Evolutionary conservation across 768 basidiomycete species (phyloP).

Genomic region (Hygrophoropsis aurantiaca): DNA sequence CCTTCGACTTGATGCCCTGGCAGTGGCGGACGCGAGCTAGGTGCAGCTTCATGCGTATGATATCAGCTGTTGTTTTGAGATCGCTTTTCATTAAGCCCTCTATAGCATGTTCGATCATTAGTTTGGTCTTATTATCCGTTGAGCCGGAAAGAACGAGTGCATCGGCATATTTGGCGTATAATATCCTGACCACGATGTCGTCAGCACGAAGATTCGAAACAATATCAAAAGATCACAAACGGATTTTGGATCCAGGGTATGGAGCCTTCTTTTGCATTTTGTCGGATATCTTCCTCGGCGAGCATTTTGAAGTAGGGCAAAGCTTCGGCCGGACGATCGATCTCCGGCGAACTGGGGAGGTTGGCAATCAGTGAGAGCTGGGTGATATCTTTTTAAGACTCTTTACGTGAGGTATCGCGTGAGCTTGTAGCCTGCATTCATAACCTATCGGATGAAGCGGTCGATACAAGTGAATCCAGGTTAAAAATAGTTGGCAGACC

Average conservation of each 20-base stretch:
- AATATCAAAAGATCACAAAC: not conserved
- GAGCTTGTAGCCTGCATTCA: constrained; percentile 4
- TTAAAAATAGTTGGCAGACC: too few relatives aligned
- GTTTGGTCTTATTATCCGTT: constrained; percentile 8
- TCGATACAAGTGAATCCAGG: too few relatives aligned
- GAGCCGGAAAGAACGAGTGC: constrained; percentile 8
- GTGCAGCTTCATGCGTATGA: not conserved
- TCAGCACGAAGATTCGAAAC: too few relatives aligned
- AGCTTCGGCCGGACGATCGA: constrained; percentile 6
- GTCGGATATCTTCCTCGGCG: not conserved
- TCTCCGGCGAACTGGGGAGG: constrained; percentile 1
- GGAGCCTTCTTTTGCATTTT: not conserved
- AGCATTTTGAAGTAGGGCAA: constrained; percentile 2
- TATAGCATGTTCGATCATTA: constrained; percentile 1
- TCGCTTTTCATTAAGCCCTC: constrained; percentile 1
- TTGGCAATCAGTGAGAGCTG: too few relatives aligned
- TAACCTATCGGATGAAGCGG: not conserved
- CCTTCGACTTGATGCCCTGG: constrained; percentile 9
- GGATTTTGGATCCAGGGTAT: constrained; percentile 1
- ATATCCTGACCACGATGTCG: not conserved
- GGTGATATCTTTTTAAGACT: too few relatives aligned
- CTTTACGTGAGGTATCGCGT: constrained; percentile 2
- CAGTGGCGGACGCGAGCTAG: constrained; percentile 15
- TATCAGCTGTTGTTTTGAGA: not conserved
- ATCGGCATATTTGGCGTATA: not conserved